Conservation (phyloP, 345 rosid genomes). For the Brassica nigra region DNA sequence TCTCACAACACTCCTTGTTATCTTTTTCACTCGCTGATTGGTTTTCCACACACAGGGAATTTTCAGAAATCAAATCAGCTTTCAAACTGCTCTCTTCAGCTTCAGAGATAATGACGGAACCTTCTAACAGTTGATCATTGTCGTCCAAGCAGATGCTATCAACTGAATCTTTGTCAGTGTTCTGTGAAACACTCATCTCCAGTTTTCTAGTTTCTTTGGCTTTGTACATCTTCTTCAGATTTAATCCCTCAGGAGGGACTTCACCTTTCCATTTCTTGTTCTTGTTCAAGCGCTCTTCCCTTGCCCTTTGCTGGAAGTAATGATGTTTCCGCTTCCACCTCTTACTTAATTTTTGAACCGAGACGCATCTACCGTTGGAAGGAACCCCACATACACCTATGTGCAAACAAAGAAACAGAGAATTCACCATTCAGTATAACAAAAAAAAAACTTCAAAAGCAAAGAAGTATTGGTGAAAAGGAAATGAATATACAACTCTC, state of each 20-base stretch:
- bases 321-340: constrained; percentile 84
- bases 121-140: constrained; percentile 45
- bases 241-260: constrained; percentile 45
- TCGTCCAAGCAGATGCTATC: constrained; percentile 49
- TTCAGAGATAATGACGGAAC: constrained; percentile 46
- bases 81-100: constrained; percentile 45
- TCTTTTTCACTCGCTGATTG: constrained; percentile 36
- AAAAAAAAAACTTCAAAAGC: not conserved
- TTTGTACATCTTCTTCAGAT: constrained; percentile 45
- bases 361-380: constrained; percentile 59
- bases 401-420: constrained; percentile 23
- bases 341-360: constrained; percentile 63
- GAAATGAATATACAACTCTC: constrained; percentile 26
- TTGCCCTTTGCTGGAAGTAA: constrained; percentile 81
- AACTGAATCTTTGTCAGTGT: not conserved
- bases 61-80: constrained; percentile 39
- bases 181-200: not conserved
- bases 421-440: constrained; percentile 9
- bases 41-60: constrained; percentile 34
- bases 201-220: constrained; percentile 37
- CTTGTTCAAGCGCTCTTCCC: constrained; percentile 84
- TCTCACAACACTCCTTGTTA: constrained; percentile 38
- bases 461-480: not conserved
- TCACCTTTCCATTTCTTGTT: constrained; percentile 96
- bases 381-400: constrained; percentile 53